These are phyloP conservation scores for Nannochloris sp. DNA, from an alignment of 139 green algal genomes.

Conservation along the genomic window DNA sequence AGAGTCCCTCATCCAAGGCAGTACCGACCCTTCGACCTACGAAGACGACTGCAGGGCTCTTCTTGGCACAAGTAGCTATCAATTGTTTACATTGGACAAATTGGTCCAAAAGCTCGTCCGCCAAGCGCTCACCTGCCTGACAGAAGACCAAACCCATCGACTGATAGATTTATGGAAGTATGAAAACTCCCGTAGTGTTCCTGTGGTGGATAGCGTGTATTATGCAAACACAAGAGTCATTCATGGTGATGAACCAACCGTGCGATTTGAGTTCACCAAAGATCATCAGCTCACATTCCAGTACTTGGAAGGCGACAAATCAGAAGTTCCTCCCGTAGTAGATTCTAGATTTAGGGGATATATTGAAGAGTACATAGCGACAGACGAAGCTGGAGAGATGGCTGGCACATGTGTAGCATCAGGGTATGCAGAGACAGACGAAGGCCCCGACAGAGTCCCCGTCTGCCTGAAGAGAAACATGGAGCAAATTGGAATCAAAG, in stretches of 20 bases:
- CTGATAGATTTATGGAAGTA: constrained; percentile 71
- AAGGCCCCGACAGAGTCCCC: constrained; percentile 1
- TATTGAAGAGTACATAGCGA: constrained; percentile 51
- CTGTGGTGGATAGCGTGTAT: constrained; percentile 46
- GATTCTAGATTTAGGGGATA: constrained; percentile 65
- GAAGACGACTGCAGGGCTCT: constrained; percentile 65
- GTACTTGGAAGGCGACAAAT: constrained; percentile 47
- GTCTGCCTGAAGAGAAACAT: constrained; percentile 51
- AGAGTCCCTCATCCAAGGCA: constrained; percentile 49
- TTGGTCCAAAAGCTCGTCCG: constrained; percentile 69
- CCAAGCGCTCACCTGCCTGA: constrained; percentile 55
- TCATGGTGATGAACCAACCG: constrained; percentile 66
- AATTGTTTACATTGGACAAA: constrained; percentile 32
- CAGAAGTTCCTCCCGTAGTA: constrained; percentile 15
- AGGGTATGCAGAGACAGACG: constrained; percentile 16
- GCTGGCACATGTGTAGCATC: neutral
- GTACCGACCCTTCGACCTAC: constrained; percentile 48
- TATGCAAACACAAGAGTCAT: constrained; percentile 67
- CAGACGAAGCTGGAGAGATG: constrained; percentile 1
- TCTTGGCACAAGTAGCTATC: constrained; percentile 36
- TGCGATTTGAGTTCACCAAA: constrained; percentile 36
- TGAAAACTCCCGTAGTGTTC: constrained; percentile 42
- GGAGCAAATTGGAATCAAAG: constrained; percentile 10
- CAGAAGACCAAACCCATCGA: constrained; percentile 53
- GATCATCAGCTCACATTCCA: constrained; percentile 41